Base-by-base conservation (phyloP, 495 filamentous ascomycete genomes). In the Aspergillus steynii region DNA sequence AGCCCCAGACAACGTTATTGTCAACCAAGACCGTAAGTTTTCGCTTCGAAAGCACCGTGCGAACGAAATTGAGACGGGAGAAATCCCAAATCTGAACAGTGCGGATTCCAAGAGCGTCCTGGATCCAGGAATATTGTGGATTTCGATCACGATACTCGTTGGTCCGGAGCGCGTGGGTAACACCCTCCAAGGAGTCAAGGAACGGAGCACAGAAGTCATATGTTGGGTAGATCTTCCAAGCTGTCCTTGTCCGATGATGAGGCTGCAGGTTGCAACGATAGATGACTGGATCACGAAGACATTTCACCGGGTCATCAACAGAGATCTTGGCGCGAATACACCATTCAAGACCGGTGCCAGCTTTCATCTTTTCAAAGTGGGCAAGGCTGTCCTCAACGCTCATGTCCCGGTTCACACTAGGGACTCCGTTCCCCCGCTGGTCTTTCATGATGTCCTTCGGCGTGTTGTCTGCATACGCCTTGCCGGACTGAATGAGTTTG, bases 71-170 rank as follows among this genome's bases (percentile, higher is more conserved):
- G 79, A 96, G 88, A 63, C 92, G 85, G 25, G 91, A 82, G 72
- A 95, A 96, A 73, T 94, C 91, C 92, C 92, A 95, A 77, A 95
- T 90, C 72, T 94, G 82, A 20, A 96, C 92, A 62, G 85, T 78
- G 50, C 92, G 89, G 10, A 96, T 82, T 57, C 88, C 82, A 29
- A 96, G 80, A 0, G 88, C 84, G 51, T 92, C 84, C 20, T 92
- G 70, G 77, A 96, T 90, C 92, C 92, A 96, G 66, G 91, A 85
- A 75, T 96, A 96, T 76, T 94, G 91, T 4, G 88, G 86, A 69
- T 96, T 94, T 57, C 92, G 88, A 72, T 96, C 92, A n/a, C 90
- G 87, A 74, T 96, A 96, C 79, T 96, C 92, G 62, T 90, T 94
- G 0, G 91, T 92, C 55, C 92, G 84, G 50, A 96, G 81, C 25